Evolutionary conservation across 192 early-diverging fungal genomes (phyloP).

Genomic region (Globomyces pollinis-pini): DNA sequence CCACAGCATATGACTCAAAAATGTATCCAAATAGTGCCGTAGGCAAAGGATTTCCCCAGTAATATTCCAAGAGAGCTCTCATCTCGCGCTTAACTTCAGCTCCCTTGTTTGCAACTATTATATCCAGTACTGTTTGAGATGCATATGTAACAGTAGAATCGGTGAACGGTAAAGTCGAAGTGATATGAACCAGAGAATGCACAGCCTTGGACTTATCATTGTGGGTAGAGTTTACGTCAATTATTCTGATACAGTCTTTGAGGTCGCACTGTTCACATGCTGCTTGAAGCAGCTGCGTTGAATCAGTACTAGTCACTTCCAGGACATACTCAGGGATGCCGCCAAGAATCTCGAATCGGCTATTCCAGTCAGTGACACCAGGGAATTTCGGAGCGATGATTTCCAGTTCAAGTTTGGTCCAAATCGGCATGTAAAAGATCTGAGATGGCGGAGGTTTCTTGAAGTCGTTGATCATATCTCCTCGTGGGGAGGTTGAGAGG

Average conservation of each 20-base stretch:
- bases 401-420: conserved; percentile 12
- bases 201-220: conserved; percentile 14
- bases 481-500: conserved; percentile 13
- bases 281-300: conserved; percentile 1
- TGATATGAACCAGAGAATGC: conserved; percentile 13
- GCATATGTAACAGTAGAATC: conserved; percentile 13
- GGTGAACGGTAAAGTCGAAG: conserved; percentile 11
- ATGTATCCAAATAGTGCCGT: conserved; percentile 14
- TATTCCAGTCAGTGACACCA: conserved; percentile 1
- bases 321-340: conserved; percentile 12
- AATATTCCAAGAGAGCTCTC: conserved; percentile 8
- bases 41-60: conserved; percentile 9
- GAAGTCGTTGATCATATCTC: conserved; percentile 17
- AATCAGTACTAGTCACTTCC: background rate
- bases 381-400: conserved; percentile 9
- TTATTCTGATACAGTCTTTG: conserved; percentile 12
- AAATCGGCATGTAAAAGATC: conserved; percentile 14
- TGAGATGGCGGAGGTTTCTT: conserved; percentile 13
- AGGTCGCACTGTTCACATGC: conserved; percentile 11
- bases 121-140: conserved; percentile 10
- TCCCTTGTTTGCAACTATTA: conserved; percentile 15
- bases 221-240: conserved; percentile 4
- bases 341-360: conserved; percentile 7
- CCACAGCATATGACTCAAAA: conserved; percentile 15
- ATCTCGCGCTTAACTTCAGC: conserved; percentile 3